Evolutionary conservation across 805 yeast species (phyloP).

Genomic region (Candida xyloterini): DNA sequence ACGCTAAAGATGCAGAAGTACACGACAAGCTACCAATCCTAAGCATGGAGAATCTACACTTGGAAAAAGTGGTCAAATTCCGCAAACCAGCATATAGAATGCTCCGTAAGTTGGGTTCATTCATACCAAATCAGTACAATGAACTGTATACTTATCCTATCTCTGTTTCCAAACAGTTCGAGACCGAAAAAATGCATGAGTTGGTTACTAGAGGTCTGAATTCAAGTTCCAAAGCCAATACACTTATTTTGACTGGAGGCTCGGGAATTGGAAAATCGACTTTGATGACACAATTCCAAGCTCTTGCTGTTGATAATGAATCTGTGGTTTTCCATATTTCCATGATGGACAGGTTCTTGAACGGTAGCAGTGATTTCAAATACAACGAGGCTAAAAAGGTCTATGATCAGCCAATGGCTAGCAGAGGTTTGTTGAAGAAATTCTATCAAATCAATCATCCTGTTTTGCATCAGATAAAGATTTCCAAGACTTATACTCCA

Average conservation of each 20-base stretch:
- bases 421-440: constrained; percentile 57
- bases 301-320: constrained; percentile 40
- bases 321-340: constrained; percentile 62
- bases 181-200: constrained; percentile 38
- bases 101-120: constrained; percentile 56
- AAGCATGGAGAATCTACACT: constrained; percentile 12
- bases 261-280: constrained; percentile 81
- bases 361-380: constrained; percentile 71
- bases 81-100: constrained; percentile 38
- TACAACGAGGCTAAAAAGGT: constrained; percentile 44
- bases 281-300: constrained; percentile 64
- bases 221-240: constrained; percentile 40
- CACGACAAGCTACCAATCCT: constrained; percentile 21
- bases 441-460: constrained; percentile 44
- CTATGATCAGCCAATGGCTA: constrained; percentile 78
- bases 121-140: constrained; percentile 63
- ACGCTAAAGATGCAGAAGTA: constrained; percentile 21
- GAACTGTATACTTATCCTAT: constrained; percentile 64
- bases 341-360: constrained; percentile 55
- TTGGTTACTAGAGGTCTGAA: constrained; percentile 37
- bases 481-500: constrained; percentile 23
- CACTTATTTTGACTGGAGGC: constrained; percentile 61
- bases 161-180: constrained; percentile 52
- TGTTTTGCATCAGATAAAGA: constrained; percentile 32
- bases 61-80: constrained; percentile 39